phyloP scores from a whole-genome alignment of 2,329 filamentous ascomycete species.

The Akanthomyces uredinophilus region DNA sequence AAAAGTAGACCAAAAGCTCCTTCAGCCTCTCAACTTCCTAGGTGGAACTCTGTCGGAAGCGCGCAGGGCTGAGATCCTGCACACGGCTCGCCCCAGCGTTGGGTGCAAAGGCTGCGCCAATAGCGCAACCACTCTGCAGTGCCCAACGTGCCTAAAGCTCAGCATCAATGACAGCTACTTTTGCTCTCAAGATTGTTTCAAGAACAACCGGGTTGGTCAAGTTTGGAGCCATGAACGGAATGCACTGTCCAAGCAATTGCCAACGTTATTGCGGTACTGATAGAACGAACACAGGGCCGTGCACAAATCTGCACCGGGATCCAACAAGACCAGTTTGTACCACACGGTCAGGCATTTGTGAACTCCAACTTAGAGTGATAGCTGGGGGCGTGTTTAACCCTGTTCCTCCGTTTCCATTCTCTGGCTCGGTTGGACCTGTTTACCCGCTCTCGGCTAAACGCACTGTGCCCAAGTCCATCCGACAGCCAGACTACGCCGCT shows the following conservation, averaged over 20 bases:
- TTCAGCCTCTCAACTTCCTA: not conserved
- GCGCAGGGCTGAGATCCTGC: not conserved
- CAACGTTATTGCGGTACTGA: not conserved
- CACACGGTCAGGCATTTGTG: conserved; percentile 61
- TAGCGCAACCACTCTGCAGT: conserved; percentile 79
- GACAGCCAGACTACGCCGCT: conserved; percentile 78
- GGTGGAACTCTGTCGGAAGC: not conserved
- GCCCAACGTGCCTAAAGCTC: conserved; percentile 89
- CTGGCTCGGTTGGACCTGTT: conserved; percentile 75
- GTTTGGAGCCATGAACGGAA: not conserved
- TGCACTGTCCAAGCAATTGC: conserved; percentile 4
- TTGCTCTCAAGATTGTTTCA: conserved; percentile 98
- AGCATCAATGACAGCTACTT: conserved; percentile 87
- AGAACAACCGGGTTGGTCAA: conserved; percentile 83
- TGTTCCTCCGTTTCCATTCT: conserved; percentile 80
- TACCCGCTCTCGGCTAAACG: conserved; percentile 74
- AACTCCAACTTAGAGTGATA: conserved; percentile 72
- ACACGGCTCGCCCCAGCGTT: not conserved
- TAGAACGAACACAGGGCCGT: conserved; percentile 71
- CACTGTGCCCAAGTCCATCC: conserved; percentile 72
- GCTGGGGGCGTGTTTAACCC: conserved; percentile 82
- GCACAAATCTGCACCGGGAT: conserved; percentile 51
- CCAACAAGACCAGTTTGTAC: conserved; percentile 34
- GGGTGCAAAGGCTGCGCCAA: conserved; percentile 65
- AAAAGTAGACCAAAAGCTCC: not conserved